A percentile compares a stretch with the other conserved stretches of the same genome.
These are phyloP conservation scores for Oryza longistaminata DNA, from an alignment of 176 grass and related monocot species.

Conservation along the genomic window DNA sequence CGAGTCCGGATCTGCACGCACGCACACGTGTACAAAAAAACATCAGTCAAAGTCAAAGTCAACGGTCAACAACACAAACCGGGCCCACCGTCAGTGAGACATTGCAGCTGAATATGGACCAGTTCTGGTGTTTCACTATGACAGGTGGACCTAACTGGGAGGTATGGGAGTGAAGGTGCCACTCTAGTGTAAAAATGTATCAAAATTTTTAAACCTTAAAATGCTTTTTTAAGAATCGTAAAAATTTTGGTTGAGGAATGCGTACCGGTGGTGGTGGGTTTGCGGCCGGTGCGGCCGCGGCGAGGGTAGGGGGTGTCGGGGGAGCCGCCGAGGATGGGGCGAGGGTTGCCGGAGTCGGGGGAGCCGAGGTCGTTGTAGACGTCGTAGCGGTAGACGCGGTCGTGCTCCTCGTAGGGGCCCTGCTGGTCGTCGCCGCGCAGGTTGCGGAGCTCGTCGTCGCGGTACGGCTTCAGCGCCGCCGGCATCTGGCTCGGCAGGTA, in stretches of 20 bases:
- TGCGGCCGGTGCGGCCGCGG: conserved; percentile 32
- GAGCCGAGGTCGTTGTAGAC: conserved; percentile 56
- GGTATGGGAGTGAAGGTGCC: no score
- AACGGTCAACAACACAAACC: neutral
- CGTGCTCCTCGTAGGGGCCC: conserved; percentile 28
- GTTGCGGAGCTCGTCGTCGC: conserved; percentile 41
- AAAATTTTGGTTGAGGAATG: no score
- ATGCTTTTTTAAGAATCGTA: no score
- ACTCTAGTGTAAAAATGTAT: no score
- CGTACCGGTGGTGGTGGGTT: conserved; percentile 35
- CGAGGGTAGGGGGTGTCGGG: conserved; percentile 19
- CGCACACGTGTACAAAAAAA: no score
- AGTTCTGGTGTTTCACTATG: no score
- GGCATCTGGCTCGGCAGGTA: conserved; percentile 48
- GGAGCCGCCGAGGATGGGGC: conserved; percentile 2
- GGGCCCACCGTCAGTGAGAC: neutral
- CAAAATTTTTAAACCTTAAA: no score
- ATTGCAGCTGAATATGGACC: no score
- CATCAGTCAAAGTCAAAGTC: neutral
- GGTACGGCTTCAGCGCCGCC: conserved; percentile 37
- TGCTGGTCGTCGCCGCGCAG: conserved; percentile 41
- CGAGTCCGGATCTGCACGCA: conserved; percentile 33
- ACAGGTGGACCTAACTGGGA: no score
- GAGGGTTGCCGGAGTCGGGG: neutral
- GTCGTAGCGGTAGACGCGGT: conserved; percentile 55